Evolutionary conservation across 768 basidiomycete species (phyloP).

Genomic region (Xerocomellus chrysenteron): DNA sequence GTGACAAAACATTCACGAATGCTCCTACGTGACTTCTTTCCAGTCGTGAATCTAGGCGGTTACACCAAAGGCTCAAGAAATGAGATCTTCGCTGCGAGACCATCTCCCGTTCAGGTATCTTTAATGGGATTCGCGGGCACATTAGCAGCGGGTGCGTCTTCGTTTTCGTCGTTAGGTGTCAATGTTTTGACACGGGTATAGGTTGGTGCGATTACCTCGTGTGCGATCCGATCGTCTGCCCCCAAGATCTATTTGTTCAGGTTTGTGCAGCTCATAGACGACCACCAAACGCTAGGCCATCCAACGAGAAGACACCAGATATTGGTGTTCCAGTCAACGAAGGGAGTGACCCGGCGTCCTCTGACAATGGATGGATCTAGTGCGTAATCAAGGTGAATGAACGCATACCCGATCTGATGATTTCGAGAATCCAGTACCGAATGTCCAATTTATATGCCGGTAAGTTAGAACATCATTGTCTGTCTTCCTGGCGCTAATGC

Average conservation of each 20-base stretch:
- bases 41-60: constrained; percentile 47
- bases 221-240: constrained; percentile 45
- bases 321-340: constrained; percentile 37
- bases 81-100: constrained; percentile 50
- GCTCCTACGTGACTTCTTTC: not conserved
- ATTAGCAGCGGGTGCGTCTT: constrained; percentile 35
- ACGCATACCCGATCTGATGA: constrained; percentile 1
- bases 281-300: not conserved
- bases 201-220: constrained; percentile 51
- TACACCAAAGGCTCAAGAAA: constrained; percentile 54
- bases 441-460: constrained; percentile 48
- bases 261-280: constrained; percentile 28
- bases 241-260: constrained; percentile 37
- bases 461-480: constrained; percentile 17
- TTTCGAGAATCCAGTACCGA: constrained; percentile 34
- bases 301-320: constrained; percentile 11
- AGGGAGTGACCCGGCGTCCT: constrained; percentile 41
- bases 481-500: not conserved
- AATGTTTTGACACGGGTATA: constrained; percentile 14
- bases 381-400: constrained; percentile 25
- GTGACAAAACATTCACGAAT: constrained; percentile 12
- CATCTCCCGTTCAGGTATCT: constrained; percentile 48
- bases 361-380: constrained; percentile 43
- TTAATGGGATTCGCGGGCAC: constrained; percentile 54
- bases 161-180: not conserved